Evolutionary conservation across 2,329 filamentous ascomycete genomes (phyloP), one percentile per base, ranked within the genome.

Genomic region (Neofusicoccum cordaticola): DNA sequence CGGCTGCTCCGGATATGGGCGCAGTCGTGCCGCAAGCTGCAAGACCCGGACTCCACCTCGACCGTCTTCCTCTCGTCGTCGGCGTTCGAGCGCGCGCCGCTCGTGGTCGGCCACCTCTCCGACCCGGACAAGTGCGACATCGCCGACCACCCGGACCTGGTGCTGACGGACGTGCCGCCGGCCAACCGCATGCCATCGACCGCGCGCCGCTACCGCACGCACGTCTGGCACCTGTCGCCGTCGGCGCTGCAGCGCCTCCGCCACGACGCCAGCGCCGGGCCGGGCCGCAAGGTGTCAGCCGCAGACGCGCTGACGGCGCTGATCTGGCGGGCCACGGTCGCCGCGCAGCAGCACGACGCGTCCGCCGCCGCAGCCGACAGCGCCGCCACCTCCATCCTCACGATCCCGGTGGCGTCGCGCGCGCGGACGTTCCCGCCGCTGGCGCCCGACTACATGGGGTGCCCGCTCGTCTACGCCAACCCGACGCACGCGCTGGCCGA

Each of bases 271-370:
- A 72, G 31, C 69, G 71, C 35, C 65, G 71, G 22, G 67, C 73
- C 19, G 69, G 68, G 17, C 69, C 76, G 60, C 68, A 75, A 57
- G 78, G 81, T 1, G 65, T 73, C 86, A n/a, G 67, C 74, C 8
- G 78, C 79, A 19, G 80, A 81, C 60, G 84, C 89, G 69, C 78
- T 79, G 35, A 71, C 73, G 13, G 81, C 81, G 8, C 76, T 89
- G 19, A 73, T 87, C 52, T 81, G 79, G 42, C 79, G 84, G 67
- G 83, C 82, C 0, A 79, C 88, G 48, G 81, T 84, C 62, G 75
- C 79, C 9, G 70, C 74, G 31, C 69, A 66, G 1, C 66, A 68
- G 12, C 70, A 72, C 22, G 81, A 83, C 68, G 85, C 80, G 6
- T 80, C 85, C 56, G 37, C 12, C 15, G 13, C 27, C 3, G 13